Evolutionary conservation across 164 flowering plant species (phyloP), one percentile per base, ranked within the genome.

Genomic region (Hamamelis virginiana): DNA sequence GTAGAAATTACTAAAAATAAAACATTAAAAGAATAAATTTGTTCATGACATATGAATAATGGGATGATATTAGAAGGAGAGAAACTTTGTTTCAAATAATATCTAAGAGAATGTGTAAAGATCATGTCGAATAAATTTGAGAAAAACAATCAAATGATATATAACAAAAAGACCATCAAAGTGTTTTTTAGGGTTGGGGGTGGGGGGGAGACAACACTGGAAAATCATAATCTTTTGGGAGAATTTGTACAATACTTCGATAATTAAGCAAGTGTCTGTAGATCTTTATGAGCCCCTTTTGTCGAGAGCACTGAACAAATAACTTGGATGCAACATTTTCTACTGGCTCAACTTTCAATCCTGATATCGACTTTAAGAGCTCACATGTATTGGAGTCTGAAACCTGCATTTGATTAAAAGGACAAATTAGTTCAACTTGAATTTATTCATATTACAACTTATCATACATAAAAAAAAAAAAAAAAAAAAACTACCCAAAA

Each of bases 291-390:
- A 95, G 92, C 69, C 96, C 99, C 69, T 87, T 87, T 60, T 95
- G 99, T 69, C 99, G 91, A 79, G 99, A 95, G 73, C 99, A 95
- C 66, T 95, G 99, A 78, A 92, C 99, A 76, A 95, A 91, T 71
- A 95, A 79, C 76, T 95, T 95, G 70, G 99, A 91, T 67, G 97
- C 78, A 71, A 90, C 97, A 82, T 91, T 92, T 80, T 95, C 94
- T 66, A 95, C 94, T 38, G 99, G 96, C 80, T 82, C 87, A 28
- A 95, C 96, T 73, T 86, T 92, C 75, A 92, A 61, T 68, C 96
- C 97, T 26, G 97, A 81, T 38, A 95, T 84, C 70, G 99, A 92
- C 77, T 89, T 91, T 64, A 95, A 75, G 70, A 95, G 94, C 75
- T 91, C 96, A 78, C 90, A 86, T 46, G 99, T 87, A 72, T 80